Conservation (phyloP, 2,329 filamentous ascomycete species). For the Ophiostoma australiae region DNA sequence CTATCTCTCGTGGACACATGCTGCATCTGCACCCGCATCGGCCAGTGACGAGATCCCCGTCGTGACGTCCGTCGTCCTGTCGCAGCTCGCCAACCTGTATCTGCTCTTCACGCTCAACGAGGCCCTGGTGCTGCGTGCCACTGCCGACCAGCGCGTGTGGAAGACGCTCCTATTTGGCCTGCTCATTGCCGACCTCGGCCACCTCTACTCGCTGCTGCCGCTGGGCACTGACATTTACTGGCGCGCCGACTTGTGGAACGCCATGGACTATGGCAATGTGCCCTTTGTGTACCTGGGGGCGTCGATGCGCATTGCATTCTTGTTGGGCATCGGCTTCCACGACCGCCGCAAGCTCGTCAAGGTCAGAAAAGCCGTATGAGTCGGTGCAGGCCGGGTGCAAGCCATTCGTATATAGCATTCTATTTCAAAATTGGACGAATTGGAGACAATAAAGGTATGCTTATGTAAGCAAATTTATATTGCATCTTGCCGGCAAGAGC, state of each 20-base stretch:
- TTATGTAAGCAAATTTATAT: neutral
- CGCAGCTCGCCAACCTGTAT: conserved; percentile 74
- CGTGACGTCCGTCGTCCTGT: conserved; percentile 61
- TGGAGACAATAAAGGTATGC: neutral
- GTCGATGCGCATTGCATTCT: conserved; percentile 53
- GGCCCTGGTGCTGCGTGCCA: conserved; percentile 66
- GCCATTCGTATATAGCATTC: neutral
- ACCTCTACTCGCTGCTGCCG: conserved; percentile 60
- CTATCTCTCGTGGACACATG: conserved; percentile 63
- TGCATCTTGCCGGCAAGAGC: neutral
- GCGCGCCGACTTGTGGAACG: conserved; percentile 58
- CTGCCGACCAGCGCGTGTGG: conserved; percentile 66
- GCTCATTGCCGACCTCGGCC: conserved; percentile 70
- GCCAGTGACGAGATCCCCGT: conserved; percentile 43
- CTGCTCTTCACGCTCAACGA: conserved; percentile 73
- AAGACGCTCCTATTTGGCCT: conserved; percentile 60
- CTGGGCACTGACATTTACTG: conserved; percentile 61
- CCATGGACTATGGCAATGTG: conserved; percentile 64
- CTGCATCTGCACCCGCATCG: conserved; percentile 43
- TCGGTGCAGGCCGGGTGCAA: neutral
- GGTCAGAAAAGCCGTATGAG: conserved; percentile 12
- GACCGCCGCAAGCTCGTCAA: conserved; percentile 13
- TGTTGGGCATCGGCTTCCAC: conserved; percentile 52
- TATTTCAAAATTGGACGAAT: too few relatives aligned
- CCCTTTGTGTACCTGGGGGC: conserved; percentile 66